phyloP scores from a whole-genome alignment of 2,329 filamentous ascomycete genomes.

The Penicillium sp. region DNA sequence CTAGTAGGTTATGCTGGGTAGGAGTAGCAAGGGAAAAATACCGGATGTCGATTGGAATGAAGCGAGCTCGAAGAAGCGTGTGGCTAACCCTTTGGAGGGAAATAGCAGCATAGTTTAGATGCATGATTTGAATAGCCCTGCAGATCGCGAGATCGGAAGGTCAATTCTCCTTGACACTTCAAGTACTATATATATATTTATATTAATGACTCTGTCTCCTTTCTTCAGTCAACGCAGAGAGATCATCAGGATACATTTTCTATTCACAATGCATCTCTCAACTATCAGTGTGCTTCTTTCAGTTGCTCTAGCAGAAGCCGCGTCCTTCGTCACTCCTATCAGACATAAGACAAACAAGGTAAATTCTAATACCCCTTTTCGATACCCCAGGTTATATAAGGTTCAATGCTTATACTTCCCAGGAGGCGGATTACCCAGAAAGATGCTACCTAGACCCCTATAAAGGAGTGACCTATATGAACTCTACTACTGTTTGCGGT shows the following conservation, averaged over 20 bases:
- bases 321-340: background rate
- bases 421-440: constrained; percentile 10
- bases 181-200: background rate
- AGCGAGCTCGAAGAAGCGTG: constrained; percentile 31
- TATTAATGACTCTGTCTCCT: background rate
- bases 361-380: background rate
- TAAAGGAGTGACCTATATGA: constrained; percentile 10
- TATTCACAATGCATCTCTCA: background rate
- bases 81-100: constrained; percentile 25
- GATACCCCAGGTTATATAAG: background rate
- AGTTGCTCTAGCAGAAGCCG: background rate
- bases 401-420: background rate
- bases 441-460: constrained; percentile 11
- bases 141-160: background rate
- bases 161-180: background rate
- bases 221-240: no score
- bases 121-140: background rate
- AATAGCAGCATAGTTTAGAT: constrained; percentile 6
- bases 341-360: background rate
- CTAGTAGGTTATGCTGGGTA: constrained; percentile 33
- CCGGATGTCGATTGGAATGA: constrained; percentile 26
- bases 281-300: background rate
- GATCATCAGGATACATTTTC: no score
- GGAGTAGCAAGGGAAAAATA: constrained; percentile 17
- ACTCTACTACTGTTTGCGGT: constrained; percentile 16